A percentile compares a stretch with the other conserved stretches of the same genome.
These are phyloP conservation scores for Colletotrichum musae DNA, from an alignment of 2,329 filamentous ascomycete genomes.

Conservation along the genomic window DNA sequence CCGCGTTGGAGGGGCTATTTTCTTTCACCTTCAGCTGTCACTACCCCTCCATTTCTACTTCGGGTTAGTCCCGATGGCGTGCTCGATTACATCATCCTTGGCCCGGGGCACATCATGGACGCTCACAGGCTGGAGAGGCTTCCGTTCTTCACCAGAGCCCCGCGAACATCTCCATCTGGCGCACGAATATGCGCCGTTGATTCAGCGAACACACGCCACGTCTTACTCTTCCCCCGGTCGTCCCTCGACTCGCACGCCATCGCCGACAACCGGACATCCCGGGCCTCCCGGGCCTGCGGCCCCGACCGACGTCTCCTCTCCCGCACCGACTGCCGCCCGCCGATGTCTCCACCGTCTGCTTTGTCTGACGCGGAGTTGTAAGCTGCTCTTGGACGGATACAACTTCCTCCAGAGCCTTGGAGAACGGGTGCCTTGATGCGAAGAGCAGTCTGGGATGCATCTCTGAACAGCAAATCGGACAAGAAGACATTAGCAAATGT, in stretches of 20 bases:
- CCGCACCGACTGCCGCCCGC: constrained; percentile 37
- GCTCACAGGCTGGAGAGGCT: too few species aligned
- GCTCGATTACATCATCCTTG: constrained; percentile 42
- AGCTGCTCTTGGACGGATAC: too few species aligned
- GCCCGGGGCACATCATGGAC: constrained; percentile 36
- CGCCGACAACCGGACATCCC: constrained; percentile 34
- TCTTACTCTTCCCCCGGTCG: constrained; percentile 16
- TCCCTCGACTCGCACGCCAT: constrained; percentile 34
- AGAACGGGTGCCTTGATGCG: too few species aligned
- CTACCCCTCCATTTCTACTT: constrained; percentile 36
- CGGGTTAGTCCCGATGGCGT: constrained; percentile 36
- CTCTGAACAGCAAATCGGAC: too few species aligned
- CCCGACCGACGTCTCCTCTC: constrained; percentile 22
- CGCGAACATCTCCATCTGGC: too few species aligned
- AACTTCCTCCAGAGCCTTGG: too few species aligned
- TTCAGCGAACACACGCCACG: constrained; percentile 5
- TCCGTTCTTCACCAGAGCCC: too few species aligned
- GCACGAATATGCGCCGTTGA: too few species aligned
- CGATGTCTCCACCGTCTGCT: background rate
- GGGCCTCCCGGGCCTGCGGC: background rate
- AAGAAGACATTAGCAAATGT: too few species aligned
- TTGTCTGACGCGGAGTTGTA: too few species aligned
- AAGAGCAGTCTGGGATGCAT: too few species aligned
- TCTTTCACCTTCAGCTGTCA: constrained; percentile 21
- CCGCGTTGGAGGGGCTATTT: constrained; percentile 39